A percentile compares a stretch with the other conserved stretches of the same genome.
phyloP scores from a whole-genome alignment of 1,284 basidiomycete genomes.

The Malassezia obtusa region DNA sequence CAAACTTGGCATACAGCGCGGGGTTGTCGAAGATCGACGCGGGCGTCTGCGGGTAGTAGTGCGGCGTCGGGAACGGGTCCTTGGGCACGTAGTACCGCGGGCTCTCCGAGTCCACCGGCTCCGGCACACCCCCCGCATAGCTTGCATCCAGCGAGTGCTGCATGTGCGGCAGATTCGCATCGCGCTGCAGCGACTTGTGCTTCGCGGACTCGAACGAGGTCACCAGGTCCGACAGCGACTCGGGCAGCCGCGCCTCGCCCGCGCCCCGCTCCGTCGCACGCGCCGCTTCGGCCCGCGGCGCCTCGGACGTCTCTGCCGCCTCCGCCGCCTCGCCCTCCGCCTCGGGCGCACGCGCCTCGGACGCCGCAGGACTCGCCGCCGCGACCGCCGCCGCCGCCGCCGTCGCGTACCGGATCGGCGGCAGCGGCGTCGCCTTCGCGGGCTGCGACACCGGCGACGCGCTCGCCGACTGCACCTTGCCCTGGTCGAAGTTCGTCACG shows the following conservation, averaged over 20 bases:
- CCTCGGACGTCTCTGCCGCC: constrained; percentile 24
- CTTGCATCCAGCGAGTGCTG: constrained; percentile 86
- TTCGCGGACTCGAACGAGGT: constrained; percentile 86
- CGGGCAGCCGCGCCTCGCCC: constrained; percentile 53
- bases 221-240: constrained; percentile 81
- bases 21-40: constrained; percentile 72
- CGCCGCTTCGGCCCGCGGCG: constrained; percentile 20
- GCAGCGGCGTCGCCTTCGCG: constrained; percentile 11
- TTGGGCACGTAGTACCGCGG: constrained; percentile 84
- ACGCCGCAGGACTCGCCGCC: constrained; percentile 8
- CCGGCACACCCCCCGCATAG: constrained; percentile 68
- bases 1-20: constrained; percentile 78
- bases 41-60: constrained; percentile 87
- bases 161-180: constrained; percentile 61
- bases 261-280: constrained; percentile 27
- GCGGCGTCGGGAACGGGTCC: constrained; percentile 81
- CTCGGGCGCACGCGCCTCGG: constrained; percentile 28
- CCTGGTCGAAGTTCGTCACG: constrained; percentile 59
- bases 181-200: constrained; percentile 79
- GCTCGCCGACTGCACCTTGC: constrained; percentile 41
- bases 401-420: constrained; percentile 14
- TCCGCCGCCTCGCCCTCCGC: constrained; percentile 48
- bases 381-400: constrained; percentile 20
- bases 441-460: constrained; percentile 50
- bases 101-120: constrained; percentile 65